Evolutionary conservation across 2,329 filamentous ascomycete genomes (phyloP).

Genomic region (Ophiosphaerella korrae): DNA sequence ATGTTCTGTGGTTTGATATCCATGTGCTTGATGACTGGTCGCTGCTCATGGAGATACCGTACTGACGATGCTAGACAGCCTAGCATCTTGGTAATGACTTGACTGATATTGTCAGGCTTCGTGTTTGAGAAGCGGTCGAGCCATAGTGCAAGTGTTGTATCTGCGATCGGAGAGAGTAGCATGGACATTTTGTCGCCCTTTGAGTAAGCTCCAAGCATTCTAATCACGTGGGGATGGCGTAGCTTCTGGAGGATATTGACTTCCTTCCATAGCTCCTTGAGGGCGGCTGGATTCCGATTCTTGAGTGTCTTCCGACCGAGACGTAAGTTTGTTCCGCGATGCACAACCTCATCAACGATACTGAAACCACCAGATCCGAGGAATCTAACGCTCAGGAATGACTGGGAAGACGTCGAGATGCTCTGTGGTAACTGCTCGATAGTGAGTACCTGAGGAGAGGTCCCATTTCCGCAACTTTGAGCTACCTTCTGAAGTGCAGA

Average conservation of each 20-base stretch:
- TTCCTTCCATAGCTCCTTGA: constrained; percentile 43
- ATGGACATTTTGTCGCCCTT: constrained; percentile 46
- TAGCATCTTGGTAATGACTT: constrained; percentile 40
- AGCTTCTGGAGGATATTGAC: constrained; percentile 45
- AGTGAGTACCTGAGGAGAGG: neutral
- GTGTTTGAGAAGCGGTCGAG: constrained; percentile 28
- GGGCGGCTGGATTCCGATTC: constrained; percentile 38
- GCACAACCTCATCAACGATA: constrained; percentile 45
- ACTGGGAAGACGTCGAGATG: constrained; percentile 16
- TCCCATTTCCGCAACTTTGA: neutral
- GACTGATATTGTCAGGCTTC: constrained; percentile 27
- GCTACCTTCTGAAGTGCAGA: neutral
- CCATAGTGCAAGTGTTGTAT: constrained; percentile 44
- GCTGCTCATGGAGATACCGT: constrained; percentile 44
- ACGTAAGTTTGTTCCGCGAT: constrained; percentile 40
- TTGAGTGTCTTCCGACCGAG: constrained; percentile 46
- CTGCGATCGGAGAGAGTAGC: constrained; percentile 44
- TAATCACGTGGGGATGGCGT: constrained; percentile 47
- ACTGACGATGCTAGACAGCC: constrained; percentile 44
- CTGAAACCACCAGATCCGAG: constrained; percentile 46
- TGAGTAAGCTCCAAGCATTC: constrained; percentile 44
- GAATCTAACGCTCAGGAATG: constrained; percentile 44
- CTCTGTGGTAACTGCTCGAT: constrained; percentile 5
- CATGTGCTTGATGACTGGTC: constrained; percentile 44
- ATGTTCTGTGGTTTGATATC: constrained; percentile 49